A percentile compares a stretch with the other conserved stretches of the same genome.
phyloP scores from a whole-genome alignment of 768 basidiomycete species.

The Pholiota microspora region DNA sequence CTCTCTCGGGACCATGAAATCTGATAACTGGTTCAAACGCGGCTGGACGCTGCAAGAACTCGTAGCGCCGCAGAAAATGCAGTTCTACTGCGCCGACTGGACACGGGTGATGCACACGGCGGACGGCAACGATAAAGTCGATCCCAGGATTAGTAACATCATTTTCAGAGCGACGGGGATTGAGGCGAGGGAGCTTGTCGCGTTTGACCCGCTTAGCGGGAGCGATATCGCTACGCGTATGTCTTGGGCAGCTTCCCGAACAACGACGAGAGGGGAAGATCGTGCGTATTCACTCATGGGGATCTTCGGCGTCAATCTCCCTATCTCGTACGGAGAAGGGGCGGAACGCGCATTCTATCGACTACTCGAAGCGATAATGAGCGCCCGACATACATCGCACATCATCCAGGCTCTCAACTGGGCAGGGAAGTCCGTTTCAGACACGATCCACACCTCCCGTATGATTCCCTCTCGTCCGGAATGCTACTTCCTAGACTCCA shows the following conservation, averaged over 20 bases:
- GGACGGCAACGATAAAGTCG: not conserved
- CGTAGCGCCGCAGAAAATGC: not conserved
- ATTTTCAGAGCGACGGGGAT: not conserved
- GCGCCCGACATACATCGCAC: not conserved
- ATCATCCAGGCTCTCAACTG: not conserved
- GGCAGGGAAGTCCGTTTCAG: not conserved
- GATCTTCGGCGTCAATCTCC: not conserved
- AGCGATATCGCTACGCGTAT: not conserved
- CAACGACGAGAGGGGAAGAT: not conserved
- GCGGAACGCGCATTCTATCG: not conserved
- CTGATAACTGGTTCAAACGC: not conserved
- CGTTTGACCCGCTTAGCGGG: not conserved
- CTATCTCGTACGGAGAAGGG: not conserved
- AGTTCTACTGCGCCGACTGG: not conserved
- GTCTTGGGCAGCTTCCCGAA: not conserved
- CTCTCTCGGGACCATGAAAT: not conserved
- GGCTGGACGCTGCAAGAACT: slow-evolving; percentile 1
- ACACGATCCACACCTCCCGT: not conserved
- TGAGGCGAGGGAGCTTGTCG: not conserved
- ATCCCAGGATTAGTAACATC: not conserved
- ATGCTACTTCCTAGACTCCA: not conserved
- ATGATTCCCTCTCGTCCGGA: not conserved
- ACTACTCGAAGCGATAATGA: not conserved
- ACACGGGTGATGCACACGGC: not conserved
- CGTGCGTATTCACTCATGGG: not conserved